Percentiles rank a stretch among this genome's conserved stretches.
These are phyloP conservation scores for Fusarium sp. DNA, from an alignment of 2,329 filamentous ascomycete genomes.

Conservation along the genomic window DNA sequence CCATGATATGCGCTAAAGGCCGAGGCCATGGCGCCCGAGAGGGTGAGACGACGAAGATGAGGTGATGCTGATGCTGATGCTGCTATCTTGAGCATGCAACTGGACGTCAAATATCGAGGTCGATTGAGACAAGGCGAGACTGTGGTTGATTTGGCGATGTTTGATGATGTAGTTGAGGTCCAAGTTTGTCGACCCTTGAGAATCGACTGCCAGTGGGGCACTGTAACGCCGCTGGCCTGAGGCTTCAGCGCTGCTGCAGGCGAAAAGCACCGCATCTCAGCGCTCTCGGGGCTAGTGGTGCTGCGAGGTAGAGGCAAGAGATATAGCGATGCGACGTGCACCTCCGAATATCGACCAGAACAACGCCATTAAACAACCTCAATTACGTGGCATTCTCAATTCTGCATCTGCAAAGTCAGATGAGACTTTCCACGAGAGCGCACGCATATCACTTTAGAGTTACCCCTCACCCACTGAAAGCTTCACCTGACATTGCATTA, in stretches of 20 bases:
- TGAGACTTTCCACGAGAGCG: conserved; percentile 1
- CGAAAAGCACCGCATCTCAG: conserved; percentile 39
- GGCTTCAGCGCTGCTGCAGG: conserved; percentile 43
- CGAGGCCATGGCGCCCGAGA: conserved; percentile 54
- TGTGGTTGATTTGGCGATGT: conserved; percentile 5
- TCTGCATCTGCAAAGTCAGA: conserved; percentile 10
- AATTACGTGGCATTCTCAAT: background rate
- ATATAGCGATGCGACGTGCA: background rate
- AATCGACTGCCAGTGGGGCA: conserved; percentile 30
- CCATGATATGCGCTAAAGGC: conserved; percentile 54
- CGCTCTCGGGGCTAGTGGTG: background rate
- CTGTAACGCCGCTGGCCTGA: conserved; percentile 29
- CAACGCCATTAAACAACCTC: background rate
- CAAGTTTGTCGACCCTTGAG: conserved; percentile 33
- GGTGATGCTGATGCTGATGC: conserved; percentile 17
- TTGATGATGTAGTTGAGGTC: conserved; percentile 36
- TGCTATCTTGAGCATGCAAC: conserved; percentile 39
- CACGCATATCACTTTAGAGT: background rate
- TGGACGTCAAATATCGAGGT: background rate
- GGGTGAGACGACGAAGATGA: conserved; percentile 38
- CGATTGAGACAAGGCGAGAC: conserved; percentile 1
- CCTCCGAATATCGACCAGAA: background rate
- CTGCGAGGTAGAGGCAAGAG: background rate
- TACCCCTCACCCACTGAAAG: conserved; percentile 22
- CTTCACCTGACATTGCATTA: background rate